phyloP scores from a whole-genome alignment of 2,329 filamentous ascomycete species.

The Triangularia setosa region DNA sequence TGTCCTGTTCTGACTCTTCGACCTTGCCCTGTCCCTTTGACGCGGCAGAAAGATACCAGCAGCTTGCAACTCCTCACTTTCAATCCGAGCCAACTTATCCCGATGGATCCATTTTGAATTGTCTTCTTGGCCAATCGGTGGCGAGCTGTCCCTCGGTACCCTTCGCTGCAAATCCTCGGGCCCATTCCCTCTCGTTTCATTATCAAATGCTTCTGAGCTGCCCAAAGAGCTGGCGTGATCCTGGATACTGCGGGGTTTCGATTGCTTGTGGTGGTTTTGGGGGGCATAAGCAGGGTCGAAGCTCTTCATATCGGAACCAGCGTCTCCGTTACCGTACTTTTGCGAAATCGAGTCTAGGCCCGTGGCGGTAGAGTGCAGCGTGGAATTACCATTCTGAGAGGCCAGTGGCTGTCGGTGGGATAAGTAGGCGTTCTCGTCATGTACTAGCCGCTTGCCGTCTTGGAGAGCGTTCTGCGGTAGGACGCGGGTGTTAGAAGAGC shows the following conservation, averaged over 20 bases:
- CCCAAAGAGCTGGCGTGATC: slow-evolving; percentile 42
- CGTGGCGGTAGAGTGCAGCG: slow-evolving; percentile 13
- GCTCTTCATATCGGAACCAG: slow-evolving; percentile 15
- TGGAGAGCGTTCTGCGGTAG: slow-evolving; percentile 20
- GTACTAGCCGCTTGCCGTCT: slow-evolving; percentile 15
- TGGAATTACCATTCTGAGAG: slow-evolving; percentile 26
- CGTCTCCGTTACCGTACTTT: slow-evolving; percentile 14
- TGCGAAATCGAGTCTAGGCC: slow-evolving; percentile 7
- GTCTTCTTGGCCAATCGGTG: slow-evolving; percentile 41
- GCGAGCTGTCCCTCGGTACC: slow-evolving; percentile 29
- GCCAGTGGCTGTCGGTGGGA: slow-evolving; percentile 17
- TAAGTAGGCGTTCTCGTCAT: slow-evolving; percentile 18
- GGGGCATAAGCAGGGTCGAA: slow-evolving; percentile 17
- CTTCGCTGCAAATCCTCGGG: slow-evolving; percentile 24
- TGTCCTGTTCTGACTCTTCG: slow-evolving; percentile 38
- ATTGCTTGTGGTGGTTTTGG: slow-evolving; percentile 24
- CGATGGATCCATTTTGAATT: slow-evolving; percentile 80
- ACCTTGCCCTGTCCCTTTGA: slow-evolving; percentile 49
- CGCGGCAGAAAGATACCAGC: slow-evolving; percentile 64
- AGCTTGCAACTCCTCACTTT: slow-evolving; percentile 74
- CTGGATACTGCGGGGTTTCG: slow-evolving; percentile 39
- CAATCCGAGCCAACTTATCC: slow-evolving; percentile 78
- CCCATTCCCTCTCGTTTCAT: slow-evolving; percentile 15
- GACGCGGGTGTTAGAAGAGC: slow-evolving; percentile 9
- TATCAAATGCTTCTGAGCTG: slow-evolving; percentile 41